These are phyloP conservation scores for Auricularia heimuer DNA, from an alignment of 768 basidiomycete species.

Conservation along the genomic window DNA sequence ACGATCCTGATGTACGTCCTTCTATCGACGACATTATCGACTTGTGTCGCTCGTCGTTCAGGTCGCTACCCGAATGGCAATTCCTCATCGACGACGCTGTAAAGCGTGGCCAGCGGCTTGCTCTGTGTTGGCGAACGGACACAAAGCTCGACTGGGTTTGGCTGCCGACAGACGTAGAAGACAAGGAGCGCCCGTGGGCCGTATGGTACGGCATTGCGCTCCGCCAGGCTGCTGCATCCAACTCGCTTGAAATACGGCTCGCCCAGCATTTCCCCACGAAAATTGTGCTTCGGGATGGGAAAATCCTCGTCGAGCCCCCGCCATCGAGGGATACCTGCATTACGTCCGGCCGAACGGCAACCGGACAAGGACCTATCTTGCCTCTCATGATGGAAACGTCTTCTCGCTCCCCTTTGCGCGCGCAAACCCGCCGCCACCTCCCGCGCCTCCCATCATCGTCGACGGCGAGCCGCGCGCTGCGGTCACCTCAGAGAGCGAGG, in stretches of 20 bases:
- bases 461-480: slow-evolving; percentile 8
- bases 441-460: slow-evolving; percentile 35
- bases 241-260: slow-evolving; percentile 64
- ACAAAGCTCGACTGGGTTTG: slow-evolving; percentile 82
- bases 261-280: slow-evolving; percentile 54
- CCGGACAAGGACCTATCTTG: slow-evolving; percentile 53
- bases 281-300: slow-evolving; percentile 32
- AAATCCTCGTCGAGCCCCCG: slow-evolving; percentile 61
- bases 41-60: slow-evolving; percentile 49
- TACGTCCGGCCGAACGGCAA: slow-evolving; percentile 48
- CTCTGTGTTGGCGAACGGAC: slow-evolving; percentile 69
- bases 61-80: slow-evolving; percentile 50
- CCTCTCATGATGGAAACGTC: slow-evolving; percentile 62
- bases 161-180: slow-evolving; percentile 56
- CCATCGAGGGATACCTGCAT: slow-evolving; percentile 80
- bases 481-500: slow-evolving; percentile 40
- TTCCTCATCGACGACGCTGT: slow-evolving; percentile 45
- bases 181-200: slow-evolving; percentile 54
- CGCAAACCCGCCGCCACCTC: slow-evolving; percentile 63
- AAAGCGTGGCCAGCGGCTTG: slow-evolving; percentile 45
- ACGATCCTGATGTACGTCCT: slow-evolving; percentile 26
- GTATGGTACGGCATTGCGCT: slow-evolving; percentile 69
- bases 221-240: slow-evolving; percentile 37
- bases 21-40: slow-evolving; percentile 50
- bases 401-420: slow-evolving; percentile 44